phyloP scores from a whole-genome alignment of 169 alveolate genomes.

The Besnoitia besnoiti region DNA sequence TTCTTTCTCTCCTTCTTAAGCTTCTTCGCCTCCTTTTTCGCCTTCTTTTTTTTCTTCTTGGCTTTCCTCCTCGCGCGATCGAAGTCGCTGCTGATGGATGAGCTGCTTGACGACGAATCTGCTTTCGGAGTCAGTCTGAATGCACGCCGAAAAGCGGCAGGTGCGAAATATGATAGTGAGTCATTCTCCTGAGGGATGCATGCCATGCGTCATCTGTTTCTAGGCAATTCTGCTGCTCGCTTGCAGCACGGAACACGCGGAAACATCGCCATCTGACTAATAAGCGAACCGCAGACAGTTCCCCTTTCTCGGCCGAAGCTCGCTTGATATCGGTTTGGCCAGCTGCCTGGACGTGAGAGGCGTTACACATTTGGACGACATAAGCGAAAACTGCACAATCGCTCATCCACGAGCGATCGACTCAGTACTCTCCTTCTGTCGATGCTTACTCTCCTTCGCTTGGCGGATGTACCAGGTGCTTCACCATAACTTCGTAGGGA shows the following conservation, averaged over 20 bases:
- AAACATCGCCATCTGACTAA: too few species aligned
- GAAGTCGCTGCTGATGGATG: background rate
- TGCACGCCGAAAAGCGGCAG: background rate
- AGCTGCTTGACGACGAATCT: constrained; percentile 14
- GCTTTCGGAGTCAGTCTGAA: constrained; percentile 19
- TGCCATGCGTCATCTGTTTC: too few species aligned
- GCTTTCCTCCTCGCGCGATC: background rate
- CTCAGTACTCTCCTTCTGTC: background rate
- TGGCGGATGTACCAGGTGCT: background rate
- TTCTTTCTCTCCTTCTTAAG: background rate
- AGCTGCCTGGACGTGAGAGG: too few species aligned
- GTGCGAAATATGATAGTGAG: too few species aligned
- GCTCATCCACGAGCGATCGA: background rate
- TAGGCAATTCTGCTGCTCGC: too few species aligned
- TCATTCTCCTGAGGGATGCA: too few species aligned
- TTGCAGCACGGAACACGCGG: too few species aligned
- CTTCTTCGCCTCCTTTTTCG: constrained; percentile 17
- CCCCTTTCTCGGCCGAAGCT: too few species aligned
- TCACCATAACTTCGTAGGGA: background rate
- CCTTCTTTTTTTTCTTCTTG: background rate
- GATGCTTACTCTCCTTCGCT: constrained; percentile 28
- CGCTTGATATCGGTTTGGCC: too few species aligned
- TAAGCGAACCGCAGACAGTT: too few species aligned
- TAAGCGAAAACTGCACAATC: too few species aligned
- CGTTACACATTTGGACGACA: too few species aligned